Evolutionary conservation across 441 rosid genomes (phyloP), one percentile per base, ranked within the genome.

Genomic region (Isatis lusitanica): DNA sequence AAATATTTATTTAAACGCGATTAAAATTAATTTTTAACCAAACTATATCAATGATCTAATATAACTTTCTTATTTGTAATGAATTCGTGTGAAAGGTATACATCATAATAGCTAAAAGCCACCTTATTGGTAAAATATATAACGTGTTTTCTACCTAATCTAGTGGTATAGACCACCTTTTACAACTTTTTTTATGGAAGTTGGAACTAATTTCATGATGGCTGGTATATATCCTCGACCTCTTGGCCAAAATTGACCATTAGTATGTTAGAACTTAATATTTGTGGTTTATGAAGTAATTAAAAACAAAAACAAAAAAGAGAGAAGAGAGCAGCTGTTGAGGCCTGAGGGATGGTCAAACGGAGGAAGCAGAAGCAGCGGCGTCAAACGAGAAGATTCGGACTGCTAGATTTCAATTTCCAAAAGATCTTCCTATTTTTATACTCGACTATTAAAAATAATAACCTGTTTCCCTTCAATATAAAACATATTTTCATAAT

Each of bases 351-450:
- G 15, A 75, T 53, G 61, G 74, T 75, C 74, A 75, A 75, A 69
- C 52, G 52, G 15, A 46, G 0, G 28, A n/a, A 75, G 70, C 74
- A 69, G 28, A 75, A 75, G 43, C 70, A 63, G 9, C 70, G 74
- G 79, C 79, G 75, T 75, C 75, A 69, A 75, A 75, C 64, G 6
- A 40, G 85, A 80, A 74, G 79, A 73, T 81, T 81, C 83, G 63
- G 73, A 76, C 74, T 35, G 56, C 12, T 51, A 48, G 47, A 16
- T 74, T 71, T 71, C 51, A 55, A 31, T 55, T 70, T 57, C 70
- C 80, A 36, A 70, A 66, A 61, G 53, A 63, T 52, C 67, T 26
- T 58, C 61, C 13, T 5, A 28, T 13, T 55, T 52, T 4, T 33
- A 75, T 58, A 68, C 47, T 43, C 59, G 47, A 6, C 2, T 7